Evolutionary conservation across 176 grass and related monocot species (phyloP).

Genomic region (Carex pumila): DNA sequence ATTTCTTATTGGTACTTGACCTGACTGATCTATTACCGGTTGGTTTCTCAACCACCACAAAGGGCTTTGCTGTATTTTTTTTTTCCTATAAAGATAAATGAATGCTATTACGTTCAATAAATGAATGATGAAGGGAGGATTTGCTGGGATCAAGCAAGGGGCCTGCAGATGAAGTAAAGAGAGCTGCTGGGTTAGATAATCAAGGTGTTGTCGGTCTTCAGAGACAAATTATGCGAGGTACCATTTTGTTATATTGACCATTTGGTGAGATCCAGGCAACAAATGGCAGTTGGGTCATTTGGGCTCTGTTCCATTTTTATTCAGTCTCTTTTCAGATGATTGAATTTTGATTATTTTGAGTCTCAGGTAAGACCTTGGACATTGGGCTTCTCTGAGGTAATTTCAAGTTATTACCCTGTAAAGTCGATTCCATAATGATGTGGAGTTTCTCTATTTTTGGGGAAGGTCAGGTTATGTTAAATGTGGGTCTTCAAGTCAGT

Average conservation of each 20-base stretch:
- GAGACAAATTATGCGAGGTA: slow-evolving; percentile 97
- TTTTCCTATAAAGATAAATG: background rate
- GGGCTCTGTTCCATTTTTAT: background rate
- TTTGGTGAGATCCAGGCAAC: background rate
- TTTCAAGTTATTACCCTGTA: background rate
- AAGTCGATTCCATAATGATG: background rate
- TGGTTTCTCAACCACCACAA: background rate
- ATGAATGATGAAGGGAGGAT: slow-evolving; percentile 56
- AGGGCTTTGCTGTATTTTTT: background rate
- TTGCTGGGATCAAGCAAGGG: slow-evolving; percentile 78
- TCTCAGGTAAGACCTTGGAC: background rate
- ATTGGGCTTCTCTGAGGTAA: background rate
- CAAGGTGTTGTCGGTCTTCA: slow-evolving; percentile 88
- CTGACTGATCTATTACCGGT: background rate
- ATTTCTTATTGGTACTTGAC: background rate
- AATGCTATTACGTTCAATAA: background rate
- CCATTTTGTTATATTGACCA: background rate
- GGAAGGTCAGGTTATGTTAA: background rate
- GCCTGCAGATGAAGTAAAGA: slow-evolving; percentile 61
- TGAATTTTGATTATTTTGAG: background rate
- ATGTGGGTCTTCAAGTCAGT: background rate
- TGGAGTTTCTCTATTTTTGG: background rate
- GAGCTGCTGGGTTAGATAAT: slow-evolving; percentile 84
- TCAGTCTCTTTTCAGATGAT: background rate
- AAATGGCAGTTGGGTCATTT: background rate